Conservation (phyloP, 2,329 filamentous ascomycete genomes). For the Xylaria sp. region DNA sequence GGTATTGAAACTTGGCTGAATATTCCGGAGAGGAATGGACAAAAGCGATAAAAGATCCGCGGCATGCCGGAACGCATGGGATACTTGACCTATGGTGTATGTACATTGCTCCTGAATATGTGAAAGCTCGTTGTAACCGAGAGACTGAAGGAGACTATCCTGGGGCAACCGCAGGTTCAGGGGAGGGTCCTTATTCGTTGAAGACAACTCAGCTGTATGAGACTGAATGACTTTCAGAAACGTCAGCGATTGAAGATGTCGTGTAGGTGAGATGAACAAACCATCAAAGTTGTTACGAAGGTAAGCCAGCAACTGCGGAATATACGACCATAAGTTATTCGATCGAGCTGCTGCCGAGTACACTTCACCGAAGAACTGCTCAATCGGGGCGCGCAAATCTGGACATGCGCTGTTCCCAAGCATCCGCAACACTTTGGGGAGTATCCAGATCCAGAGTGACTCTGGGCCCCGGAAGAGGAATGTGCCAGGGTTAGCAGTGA, state of each 20-base stretch:
- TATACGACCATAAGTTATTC: conserved; percentile 55
- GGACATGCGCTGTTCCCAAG: conserved; percentile 58
- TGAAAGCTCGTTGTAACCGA: conserved; percentile 27
- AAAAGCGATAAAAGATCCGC: conserved; percentile 52
- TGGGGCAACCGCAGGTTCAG: conserved; percentile 48
- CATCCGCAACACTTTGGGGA: conserved; percentile 62
- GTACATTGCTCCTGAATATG: conserved; percentile 44
- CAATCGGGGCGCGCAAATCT: conserved; percentile 56
- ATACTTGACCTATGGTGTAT: conserved; percentile 48
- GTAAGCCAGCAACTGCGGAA: conserved; percentile 53
- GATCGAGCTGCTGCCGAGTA: conserved; percentile 52
- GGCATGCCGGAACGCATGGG: conserved; percentile 55
- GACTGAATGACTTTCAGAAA: conserved; percentile 31
- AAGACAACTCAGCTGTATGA: conserved; percentile 37
- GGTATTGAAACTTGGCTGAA: conserved; percentile 41
- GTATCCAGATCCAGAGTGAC: conserved; percentile 69
- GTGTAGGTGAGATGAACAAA: conserved; percentile 41
- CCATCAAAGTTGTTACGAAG: conserved; percentile 54
- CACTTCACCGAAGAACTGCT: conserved; percentile 57
- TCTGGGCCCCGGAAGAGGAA: conserved; percentile 62
- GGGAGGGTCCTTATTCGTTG: conserved; percentile 38
- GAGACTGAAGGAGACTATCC: conserved; percentile 42
- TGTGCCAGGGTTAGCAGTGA: conserved; percentile 46
- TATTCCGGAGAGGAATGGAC: conserved; percentile 46
- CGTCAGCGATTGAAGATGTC: conserved; percentile 25